Percentiles rank a stretch among this genome's conserved stretches.
phyloP scores from a whole-genome alignment of 495 filamentous ascomycete species.

The Jackrogersella minutella region DNA sequence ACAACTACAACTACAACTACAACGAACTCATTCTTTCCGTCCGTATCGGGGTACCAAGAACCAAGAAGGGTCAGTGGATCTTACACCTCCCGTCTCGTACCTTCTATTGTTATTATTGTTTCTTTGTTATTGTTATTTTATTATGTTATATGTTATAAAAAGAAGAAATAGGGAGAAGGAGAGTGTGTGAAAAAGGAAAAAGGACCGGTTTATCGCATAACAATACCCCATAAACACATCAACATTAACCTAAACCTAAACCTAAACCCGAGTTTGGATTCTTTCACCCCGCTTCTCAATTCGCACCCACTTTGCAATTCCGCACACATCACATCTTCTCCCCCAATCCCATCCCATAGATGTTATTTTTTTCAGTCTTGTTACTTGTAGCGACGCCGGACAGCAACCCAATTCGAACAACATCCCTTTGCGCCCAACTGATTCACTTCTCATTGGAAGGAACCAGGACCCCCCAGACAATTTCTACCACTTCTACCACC shows the following conservation, averaged over 20 bases:
- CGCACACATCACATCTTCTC: conserved; percentile 9
- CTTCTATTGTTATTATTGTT: conserved; percentile 5
- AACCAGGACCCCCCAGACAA: conserved; percentile 26
- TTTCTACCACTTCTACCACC: conserved; percentile 22
- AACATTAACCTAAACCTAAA: no score
- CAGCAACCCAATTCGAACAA: conserved; percentile 38
- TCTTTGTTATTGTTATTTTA: no score
- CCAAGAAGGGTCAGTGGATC: conserved; percentile 13
- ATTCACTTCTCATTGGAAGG: conserved; percentile 39
- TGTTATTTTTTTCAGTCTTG: no score
- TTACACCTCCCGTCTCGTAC: conserved; percentile 15
- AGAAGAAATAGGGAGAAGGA: not conserved
- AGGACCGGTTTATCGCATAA: conserved; percentile 3
- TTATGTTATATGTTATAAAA: no score
- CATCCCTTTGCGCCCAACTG: conserved; percentile 41
- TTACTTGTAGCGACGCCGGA: conserved; percentile 4
- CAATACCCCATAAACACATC: no score
- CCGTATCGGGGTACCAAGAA: conserved; percentile 12
- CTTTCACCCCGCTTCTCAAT: conserved; percentile 37
- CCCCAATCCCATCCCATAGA: no score
- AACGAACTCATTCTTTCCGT: no score
- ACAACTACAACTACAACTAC: not conserved
- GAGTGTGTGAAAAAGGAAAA: not conserved
- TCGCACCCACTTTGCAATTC: conserved; percentile 34
- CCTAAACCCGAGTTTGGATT: conserved; percentile 7